Evolutionary conservation across 768 basidiomycete genomes (phyloP), one percentile per base, ranked within the genome.

Genomic region (Zangia roseola): DNA sequence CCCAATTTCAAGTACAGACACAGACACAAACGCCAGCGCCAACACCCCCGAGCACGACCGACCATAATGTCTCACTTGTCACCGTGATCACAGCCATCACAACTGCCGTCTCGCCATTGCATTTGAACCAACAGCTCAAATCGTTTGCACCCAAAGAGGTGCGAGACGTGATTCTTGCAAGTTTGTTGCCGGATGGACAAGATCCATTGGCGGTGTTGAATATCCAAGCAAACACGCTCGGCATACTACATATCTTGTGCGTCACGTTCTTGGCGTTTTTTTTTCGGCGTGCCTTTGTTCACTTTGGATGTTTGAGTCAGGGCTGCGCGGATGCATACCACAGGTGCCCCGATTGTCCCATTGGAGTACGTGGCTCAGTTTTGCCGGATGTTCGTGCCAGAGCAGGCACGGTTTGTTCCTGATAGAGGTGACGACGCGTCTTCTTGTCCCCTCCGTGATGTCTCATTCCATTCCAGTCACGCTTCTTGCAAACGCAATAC

Each of bases 201-300:
- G 89, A 92, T 64, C 90, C 90, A 9, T 60, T 92, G 43, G 47
- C 68, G 3, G 62, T 85, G 9, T 67, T 92, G 30, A 77, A 84
- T 58, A 65, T 81, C 21, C 65, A 70, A 25, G 59, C 58, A 25
- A 78, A 88, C 61, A 84, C 87, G 1, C 64, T 91, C 4, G 85
- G 82, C 0, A 76, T 82, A 35, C 64, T 91, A 35, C 86, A 82
- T 57, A 87, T 92, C 37, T 62, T 92, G 89, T 91, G 56, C 69
- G 86, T 73, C 25, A 17, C 16, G 34, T 19, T n/a, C n/a, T n/a
- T n/a, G n/a, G n/a, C n/a, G n/a, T n/a, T n/a, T 6, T 23, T 30
- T 30, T 2, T 12, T 20, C 2, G 17, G 34, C 28, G 17, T 31
- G 10, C 30, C 10, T 31, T 31, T 38, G 17, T n/a, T 34, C 34